Evolutionary conservation across 495 filamentous ascomycete genomes (phyloP), one percentile per base, ranked within the genome.

Genomic region (Apiosordaria backusii): DNA sequence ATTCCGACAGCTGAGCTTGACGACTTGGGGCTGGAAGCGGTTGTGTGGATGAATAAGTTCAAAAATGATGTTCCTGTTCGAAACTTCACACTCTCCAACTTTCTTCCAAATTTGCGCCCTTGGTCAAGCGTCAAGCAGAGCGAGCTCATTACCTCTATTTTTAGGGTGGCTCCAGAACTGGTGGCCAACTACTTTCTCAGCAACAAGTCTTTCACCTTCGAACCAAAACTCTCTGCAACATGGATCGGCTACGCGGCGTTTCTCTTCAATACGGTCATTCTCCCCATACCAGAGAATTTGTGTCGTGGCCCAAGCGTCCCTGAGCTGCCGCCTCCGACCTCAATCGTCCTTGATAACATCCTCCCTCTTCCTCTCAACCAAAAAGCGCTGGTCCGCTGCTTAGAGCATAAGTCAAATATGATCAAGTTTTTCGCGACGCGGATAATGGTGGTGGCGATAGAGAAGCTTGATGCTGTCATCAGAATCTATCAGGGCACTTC

Each of bases 231-330:
- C 10, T 92, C 92, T 1, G 83, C 91, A 0, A 94, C 93, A 4
- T 99, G 95, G 95, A 89, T 98, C 69, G 93, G 93, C 21, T 97
- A 93, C 72, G 92, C 91, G 3, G 84, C 92, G 0, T 91, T 98
- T 62, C 77, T 99, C 4, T 93, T 95, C 74, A 89, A 89, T 23
- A 83, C 84, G 0, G 84, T 97, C 6, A 83, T 89, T 62, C 74
- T 97, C 23, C 88, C 89, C 15, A 79, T 96, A 55, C 92, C 92
- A 16, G 69, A 78, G 7, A 85, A 84, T 69, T 90, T 91, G 73
- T 91, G 91, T 18, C 78, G 79, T 22, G 70, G 75, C 1, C 67
- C 74, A 50, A 82, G 75, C 64, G 87, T 83, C 73, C 84, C 85
- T 24, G 77, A 81, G 5, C 79, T 89, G 19, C 93, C 93, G 27